Evolutionary conservation across 78 protist species (phyloP), one percentile per base, ranked within the genome.

Genomic region (Dictyostelium purpureum): DNA sequence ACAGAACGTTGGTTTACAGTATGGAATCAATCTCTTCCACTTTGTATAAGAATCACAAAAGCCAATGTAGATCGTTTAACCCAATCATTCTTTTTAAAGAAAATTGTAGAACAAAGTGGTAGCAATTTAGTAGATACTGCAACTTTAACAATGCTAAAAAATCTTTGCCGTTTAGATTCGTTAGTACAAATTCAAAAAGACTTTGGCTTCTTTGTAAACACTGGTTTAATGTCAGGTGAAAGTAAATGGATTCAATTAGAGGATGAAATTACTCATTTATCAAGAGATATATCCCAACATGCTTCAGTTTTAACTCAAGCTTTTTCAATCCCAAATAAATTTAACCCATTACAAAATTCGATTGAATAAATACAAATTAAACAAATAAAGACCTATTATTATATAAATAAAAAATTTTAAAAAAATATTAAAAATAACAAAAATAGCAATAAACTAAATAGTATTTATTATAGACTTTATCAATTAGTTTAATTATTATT

Each of bases 11-110:
- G 80, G 80, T 85, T 43, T 10, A 24, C 47, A 12, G 14, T 59
- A 11, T 85, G 80, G 80, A 61, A 85, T n/a, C 51, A 73, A 43
- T 33, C 35, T 56, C 45, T 85, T 18, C 47, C 77, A 51, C 47
- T 85, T 6, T 10, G 51, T 19, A 61, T 59, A 12, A 73, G 59
- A 37, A 42, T 85, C 16, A 47, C 82, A 0, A 85, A 47, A 61
- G 92, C 92, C 5, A 85, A 85, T 59, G 92, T 85, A 18, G 92
- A 85, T 24, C 61, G 92, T 56, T 45, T 85, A 40, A 79, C 66
- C 21, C 92, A 85, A 42, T 42, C 57, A 7, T 45, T 85, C 74
- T 85, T 85, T 47, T 73, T 85, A 45, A 19, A 85, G 42, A 85
- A 73, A 47, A 85, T 85, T 2, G 28, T 45, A 11, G 16, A 51